Evolutionary conservation across 352 stramenopile species (phyloP), one percentile per base, ranked within the genome.

Genomic region (Globisporangium paroecandrum): DNA sequence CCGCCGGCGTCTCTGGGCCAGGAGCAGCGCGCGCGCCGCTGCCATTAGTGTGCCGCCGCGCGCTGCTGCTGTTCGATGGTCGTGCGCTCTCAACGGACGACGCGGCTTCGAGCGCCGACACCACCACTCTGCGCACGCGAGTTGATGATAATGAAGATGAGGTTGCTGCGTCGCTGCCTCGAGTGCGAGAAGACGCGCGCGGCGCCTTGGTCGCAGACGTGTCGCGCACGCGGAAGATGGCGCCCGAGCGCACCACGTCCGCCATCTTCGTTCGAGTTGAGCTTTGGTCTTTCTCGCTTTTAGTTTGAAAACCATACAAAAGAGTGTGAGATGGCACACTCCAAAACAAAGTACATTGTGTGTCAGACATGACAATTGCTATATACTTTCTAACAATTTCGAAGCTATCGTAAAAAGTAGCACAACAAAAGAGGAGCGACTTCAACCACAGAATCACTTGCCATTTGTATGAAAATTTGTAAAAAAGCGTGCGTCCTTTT

Each of bases 211-310:
- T 62, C 24, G 61, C 58, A 29, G 68, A 29, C 0, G 72, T 51
- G 54, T 70, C 66, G 65, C 69, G 66, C 25, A 76, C 69, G 57
- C 72, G 72, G 66, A 74, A 76, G 61, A 76, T 78, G 46, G 66
- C 66, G 54, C 72, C 72, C 10, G 64, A 74, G 63, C 66, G 69
- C 34, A 78, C 66, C 9, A 74, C 65, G 63, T 78, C 72, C 24
- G 72, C 69, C 72, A 78, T 78, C 4, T n/a, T 57, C n/a, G 2
- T n/a, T 12, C 29, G 9, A 34, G 3, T 46, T 59, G 9, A 58
- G 49, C 34, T 59, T 57, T 56, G 10, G 1, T 29, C 47, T 55
- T 24, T 27, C 22, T 18, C 6, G 47, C 3, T 54, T 15, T 25
- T 27, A 20, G 5, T 54, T 49, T 20, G 15, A 49, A 49, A 49